phyloP scores from a whole-genome alignment of 1,284 basidiomycete genomes.

The Moesziomyces antarcticus region DNA sequence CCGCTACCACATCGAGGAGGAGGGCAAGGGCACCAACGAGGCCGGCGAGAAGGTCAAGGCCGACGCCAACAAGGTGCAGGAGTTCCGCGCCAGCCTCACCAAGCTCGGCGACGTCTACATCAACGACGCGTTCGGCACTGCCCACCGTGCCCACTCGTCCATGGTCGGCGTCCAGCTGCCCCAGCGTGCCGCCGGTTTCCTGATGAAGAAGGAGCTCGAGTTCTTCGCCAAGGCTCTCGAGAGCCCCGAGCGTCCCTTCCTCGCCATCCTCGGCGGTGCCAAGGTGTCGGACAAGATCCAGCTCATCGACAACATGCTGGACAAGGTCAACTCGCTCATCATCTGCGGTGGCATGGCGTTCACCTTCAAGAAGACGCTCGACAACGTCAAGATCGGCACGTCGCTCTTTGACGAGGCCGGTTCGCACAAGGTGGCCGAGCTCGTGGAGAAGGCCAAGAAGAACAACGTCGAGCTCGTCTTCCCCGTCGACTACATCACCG shows the following conservation, averaged over 20 bases:
- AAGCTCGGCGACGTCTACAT: constrained; percentile 95
- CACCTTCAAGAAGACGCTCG: constrained; percentile 96
- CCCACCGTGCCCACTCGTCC: constrained; percentile 96
- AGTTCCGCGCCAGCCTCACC: constrained; percentile 88
- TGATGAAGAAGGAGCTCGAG: constrained; percentile 99
- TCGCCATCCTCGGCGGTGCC: constrained; percentile 97
- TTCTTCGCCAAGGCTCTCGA: constrained; percentile 98
- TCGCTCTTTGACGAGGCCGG: constrained; percentile 94
- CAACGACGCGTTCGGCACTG: constrained; percentile 99
- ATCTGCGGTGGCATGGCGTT: constrained; percentile 99
- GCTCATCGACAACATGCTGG: constrained; percentile 98
- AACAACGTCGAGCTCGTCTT: constrained; percentile 95
- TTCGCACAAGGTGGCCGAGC: constrained; percentile 82
- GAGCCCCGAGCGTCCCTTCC: constrained; percentile 91
- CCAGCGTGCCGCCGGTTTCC: constrained; percentile 93
- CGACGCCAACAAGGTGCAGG: constrained; percentile 80
- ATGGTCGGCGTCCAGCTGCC: constrained; percentile 96
- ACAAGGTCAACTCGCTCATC: constrained; percentile 97
- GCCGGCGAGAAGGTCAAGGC: constrained; percentile 94
- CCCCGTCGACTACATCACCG: constrained; percentile 93
- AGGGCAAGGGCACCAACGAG: constrained; percentile 91
- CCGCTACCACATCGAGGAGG: constrained; percentile 98
- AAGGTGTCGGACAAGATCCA: constrained; percentile 99
- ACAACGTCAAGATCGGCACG: constrained; percentile 86
- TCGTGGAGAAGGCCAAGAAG: constrained; percentile 92